Conservation (phyloP, 768 basidiomycete species). For the Serendipita vermifera region DNA sequence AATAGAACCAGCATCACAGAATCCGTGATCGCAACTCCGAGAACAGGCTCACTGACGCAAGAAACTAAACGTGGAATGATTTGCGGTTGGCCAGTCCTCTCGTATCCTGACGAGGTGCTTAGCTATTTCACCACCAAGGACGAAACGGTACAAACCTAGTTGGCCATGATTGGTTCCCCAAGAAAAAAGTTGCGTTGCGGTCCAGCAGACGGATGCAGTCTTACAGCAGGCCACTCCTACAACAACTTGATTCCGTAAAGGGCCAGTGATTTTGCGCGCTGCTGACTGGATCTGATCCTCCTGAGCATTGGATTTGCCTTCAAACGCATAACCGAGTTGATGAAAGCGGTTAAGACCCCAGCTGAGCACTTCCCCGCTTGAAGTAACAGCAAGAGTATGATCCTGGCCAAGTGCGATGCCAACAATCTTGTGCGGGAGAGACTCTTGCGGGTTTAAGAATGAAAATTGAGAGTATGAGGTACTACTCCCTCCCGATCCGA, state of each 20-base stretch:
- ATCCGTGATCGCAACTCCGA: constrained; percentile 67
- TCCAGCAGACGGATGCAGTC: constrained; percentile 83
- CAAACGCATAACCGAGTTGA: constrained; percentile 79
- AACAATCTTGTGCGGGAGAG: constrained; percentile 40
- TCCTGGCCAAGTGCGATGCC: constrained; percentile 84
- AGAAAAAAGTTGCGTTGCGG: constrained; percentile 53
- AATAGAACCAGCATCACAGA: constrained; percentile 71
- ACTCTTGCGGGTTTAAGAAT: constrained; percentile 27
- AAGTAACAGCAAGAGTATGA: constrained; percentile 79
- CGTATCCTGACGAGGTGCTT: constrained; percentile 45
- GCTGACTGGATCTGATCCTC: constrained; percentile 67
- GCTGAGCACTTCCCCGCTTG: constrained; percentile 66
- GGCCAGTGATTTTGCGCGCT: constrained; percentile 61
- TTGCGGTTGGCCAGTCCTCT: constrained; percentile 62
- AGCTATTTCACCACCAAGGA: not conserved
- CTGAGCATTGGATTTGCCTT: constrained; percentile 31
- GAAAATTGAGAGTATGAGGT: constrained; percentile 56
- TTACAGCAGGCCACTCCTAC: constrained; percentile 78
- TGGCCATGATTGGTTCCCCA: constrained; percentile 95
- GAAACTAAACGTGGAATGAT: constrained; percentile 69
- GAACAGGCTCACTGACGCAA: constrained; percentile 54
- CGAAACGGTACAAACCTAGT: constrained; percentile 41
- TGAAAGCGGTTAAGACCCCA: constrained; percentile 87
- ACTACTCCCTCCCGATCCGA: constrained; percentile 18
- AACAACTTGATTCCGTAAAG: constrained; percentile 65